Conservation (phyloP, 2,329 filamentous ascomycete genomes). For the Aspergillus viridinutans region DNA sequence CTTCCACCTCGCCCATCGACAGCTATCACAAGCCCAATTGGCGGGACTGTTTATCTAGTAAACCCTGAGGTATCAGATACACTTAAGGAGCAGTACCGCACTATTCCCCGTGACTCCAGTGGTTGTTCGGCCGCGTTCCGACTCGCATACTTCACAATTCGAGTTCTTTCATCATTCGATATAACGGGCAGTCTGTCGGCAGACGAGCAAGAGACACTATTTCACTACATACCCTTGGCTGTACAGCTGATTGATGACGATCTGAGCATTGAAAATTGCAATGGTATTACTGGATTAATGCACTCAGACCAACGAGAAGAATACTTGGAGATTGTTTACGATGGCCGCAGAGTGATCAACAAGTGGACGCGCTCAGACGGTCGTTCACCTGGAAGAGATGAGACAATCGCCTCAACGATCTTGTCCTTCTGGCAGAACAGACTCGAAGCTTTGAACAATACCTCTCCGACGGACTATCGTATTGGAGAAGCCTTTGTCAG, state of each 20-base stretch:
- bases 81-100: slow-evolving; percentile 22
- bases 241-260: slow-evolving; percentile 58
- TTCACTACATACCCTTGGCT: slow-evolving; percentile 51
- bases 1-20: slow-evolving; percentile 52
- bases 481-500: slow-evolving; percentile 40
- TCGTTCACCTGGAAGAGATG: slow-evolving; percentile 10
- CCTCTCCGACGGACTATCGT: slow-evolving; percentile 34
- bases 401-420: slow-evolving; percentile 21
- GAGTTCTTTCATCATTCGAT: slow-evolving; percentile 49
- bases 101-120: slow-evolving; percentile 57
- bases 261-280: slow-evolving; percentile 52
- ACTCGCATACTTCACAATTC: slow-evolving; percentile 66
- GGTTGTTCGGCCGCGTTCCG: slow-evolving; percentile 70
- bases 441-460: slow-evolving; percentile 28
- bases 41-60: slow-evolving; percentile 65
- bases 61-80: slow-evolving; percentile 26
- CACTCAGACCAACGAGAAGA: slow-evolving; percentile 49
- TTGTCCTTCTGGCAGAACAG: slow-evolving; percentile 32
- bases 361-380: slow-evolving; percentile 35
- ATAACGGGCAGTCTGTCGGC: slow-evolving; percentile 29
- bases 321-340: slow-evolving; percentile 50
- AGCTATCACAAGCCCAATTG: slow-evolving; percentile 68
- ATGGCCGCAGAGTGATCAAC: slow-evolving; percentile 47
- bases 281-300: slow-evolving; percentile 49
- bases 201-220: slow-evolving; percentile 37